These are phyloP conservation scores for Apiotrichum gamsii DNA, from an alignment of 1,284 basidiomycete genomes.

Conservation along the genomic window DNA sequence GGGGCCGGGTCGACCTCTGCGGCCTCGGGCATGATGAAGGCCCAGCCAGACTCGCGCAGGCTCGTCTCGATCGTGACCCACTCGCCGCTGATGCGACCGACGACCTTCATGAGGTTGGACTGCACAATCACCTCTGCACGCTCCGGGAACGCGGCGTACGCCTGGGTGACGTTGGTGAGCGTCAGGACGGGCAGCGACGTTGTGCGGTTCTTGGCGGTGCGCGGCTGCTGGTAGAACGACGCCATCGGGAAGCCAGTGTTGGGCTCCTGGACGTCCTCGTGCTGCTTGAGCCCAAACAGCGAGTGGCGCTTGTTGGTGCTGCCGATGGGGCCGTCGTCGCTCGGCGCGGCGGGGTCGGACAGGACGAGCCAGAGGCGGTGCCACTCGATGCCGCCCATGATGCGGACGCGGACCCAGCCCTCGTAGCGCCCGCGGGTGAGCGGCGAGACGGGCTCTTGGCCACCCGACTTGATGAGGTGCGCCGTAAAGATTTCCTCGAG, in stretches of 20 bases:
- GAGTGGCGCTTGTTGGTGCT: conserved; percentile 32
- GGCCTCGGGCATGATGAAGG: conserved; percentile 78
- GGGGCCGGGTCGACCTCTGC: conserved; percentile 43
- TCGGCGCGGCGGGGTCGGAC: conserved; percentile 30
- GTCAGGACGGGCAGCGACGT: conserved; percentile 36
- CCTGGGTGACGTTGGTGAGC: conserved; percentile 44
- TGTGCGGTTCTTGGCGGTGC: conserved; percentile 38
- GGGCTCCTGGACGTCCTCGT: conserved; percentile 52
- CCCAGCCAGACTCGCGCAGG: conserved; percentile 64
- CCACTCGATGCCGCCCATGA: conserved; percentile 95
- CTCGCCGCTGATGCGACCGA: conserved; percentile 71
- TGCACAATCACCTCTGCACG: conserved; percentile 81
- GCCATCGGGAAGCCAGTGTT: conserved; percentile 44
- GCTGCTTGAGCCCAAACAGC: conserved; percentile 41
- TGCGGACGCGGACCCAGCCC: conserved; percentile 84
- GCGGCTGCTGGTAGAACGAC: conserved; percentile 42
- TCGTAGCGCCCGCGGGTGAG: conserved; percentile 69
- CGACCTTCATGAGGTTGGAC: conserved; percentile 82
- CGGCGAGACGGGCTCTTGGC: conserved; percentile 57
- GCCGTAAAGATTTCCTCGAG: conserved; percentile 97
- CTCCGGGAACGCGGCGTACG: conserved; percentile 87
- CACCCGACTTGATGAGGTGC: conserved; percentile 75
- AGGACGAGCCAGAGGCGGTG: conserved; percentile 85
- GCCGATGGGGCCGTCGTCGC: conserved; percentile 19
- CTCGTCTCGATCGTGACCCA: conserved; percentile 53